Evolutionary conservation across 371 early-diverging fungal species (phyloP), one percentile per base, ranked within the genome.

Genomic region (Mortierella polycephala): DNA sequence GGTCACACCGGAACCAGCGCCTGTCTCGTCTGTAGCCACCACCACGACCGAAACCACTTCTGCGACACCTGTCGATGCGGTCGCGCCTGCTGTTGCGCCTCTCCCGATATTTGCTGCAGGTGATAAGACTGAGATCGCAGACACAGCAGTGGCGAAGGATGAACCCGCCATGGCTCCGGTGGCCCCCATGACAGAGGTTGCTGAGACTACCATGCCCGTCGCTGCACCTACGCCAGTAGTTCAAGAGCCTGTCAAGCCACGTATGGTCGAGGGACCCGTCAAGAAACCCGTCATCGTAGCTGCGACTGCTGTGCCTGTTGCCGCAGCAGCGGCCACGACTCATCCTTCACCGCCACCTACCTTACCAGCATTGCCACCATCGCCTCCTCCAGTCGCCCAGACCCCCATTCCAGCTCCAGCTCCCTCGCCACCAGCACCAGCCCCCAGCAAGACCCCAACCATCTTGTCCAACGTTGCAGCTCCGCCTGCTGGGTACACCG

Each of bases 401-500:
- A 14, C 39, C 30, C 57, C 42, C 42, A 41, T 7, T 45, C 46
- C 46, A 23, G 47, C 30, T 5, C 23, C 47, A 12, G 20, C 30
- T 30, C 30, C 30, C 30, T 30, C 30, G 30, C 30, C 4, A 30
- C 55, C 65, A n/a, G 49, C 49, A n/a, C 57, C 68, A 13, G 49
- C 12, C 1, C 61, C 61, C 0, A 64, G 37, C 14, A 57, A 51
- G 11, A 37, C 40, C 21, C 52, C 62, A 3, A 58, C 50, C 1
- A 30, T 49, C n/a, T 47, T 47, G 7, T 16, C 65, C 13, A 65
- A 57, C 18, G 30, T 51, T 7, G 54, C 37, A 13, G 21, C 50
- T 21, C 11, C 20, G 23, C 72, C 72, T 16, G 58, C 44, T 4
- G 72, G 72, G 8, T 72, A 72, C 50, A n/a, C 18, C 1, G 67